These are phyloP conservation scores for Penicillium brevicompactum DNA, from an alignment of 2,329 filamentous ascomycete genomes.

Conservation along the genomic window DNA sequence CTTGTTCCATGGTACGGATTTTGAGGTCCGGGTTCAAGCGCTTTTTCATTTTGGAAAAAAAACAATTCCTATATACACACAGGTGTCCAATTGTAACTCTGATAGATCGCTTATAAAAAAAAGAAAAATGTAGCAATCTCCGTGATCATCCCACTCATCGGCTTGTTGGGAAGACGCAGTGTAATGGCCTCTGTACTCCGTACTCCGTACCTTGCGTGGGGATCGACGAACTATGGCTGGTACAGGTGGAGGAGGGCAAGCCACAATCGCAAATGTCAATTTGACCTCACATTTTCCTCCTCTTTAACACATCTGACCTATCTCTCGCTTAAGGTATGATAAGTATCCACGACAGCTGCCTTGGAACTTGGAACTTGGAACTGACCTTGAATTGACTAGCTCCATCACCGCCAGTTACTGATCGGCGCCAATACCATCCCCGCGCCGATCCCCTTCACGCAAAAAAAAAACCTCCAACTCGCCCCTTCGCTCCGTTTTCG, in stretches of 20 bases:
- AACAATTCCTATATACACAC: too few species aligned
- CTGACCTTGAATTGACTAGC: neutral
- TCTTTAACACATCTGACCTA: neutral
- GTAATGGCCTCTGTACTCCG: too few species aligned
- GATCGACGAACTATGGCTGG: constrained; percentile 17
- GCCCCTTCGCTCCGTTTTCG: neutral
- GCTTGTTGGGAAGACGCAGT: neutral
- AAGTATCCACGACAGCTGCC: neutral
- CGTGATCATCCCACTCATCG: too few species aligned
- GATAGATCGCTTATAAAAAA: too few species aligned
- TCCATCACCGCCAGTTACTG: constrained; percentile 15
- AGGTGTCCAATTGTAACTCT: too few species aligned
- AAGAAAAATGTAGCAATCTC: too few species aligned
- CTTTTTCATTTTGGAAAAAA: too few species aligned
- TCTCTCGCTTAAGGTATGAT: neutral
- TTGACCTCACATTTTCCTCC: constrained; percentile 4
- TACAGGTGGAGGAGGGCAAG: constrained; percentile 5
- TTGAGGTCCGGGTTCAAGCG: too few species aligned
- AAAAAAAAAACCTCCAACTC: constrained; percentile 17
- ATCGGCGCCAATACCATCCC: constrained; percentile 23
- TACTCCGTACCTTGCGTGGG: constrained; percentile 18
- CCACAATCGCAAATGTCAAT: constrained; percentile 17
- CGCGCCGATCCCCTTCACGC: constrained; percentile 22
- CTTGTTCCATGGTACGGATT: too few species aligned
- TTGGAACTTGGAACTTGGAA: neutral